phyloP scores from a whole-genome alignment of 2,329 filamentous ascomycete species.

The Aspergillus sp. region DNA sequence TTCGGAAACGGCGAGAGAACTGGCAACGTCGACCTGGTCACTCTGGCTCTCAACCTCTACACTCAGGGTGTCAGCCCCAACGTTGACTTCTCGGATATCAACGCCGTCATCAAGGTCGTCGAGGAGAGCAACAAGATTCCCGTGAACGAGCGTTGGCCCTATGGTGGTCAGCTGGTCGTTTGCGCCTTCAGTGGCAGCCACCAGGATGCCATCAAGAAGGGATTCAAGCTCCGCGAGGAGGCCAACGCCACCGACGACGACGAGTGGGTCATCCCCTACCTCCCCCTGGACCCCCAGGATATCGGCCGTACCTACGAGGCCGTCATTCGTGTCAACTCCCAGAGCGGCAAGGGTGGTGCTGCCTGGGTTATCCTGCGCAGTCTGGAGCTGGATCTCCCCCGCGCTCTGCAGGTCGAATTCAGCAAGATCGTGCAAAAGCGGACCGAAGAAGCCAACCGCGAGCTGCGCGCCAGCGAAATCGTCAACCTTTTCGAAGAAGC shows the following conservation, averaged over 20 bases:
- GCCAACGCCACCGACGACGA: constrained; percentile 61
- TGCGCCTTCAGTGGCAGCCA: constrained; percentile 90
- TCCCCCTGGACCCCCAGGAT: constrained; percentile 88
- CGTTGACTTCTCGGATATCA: constrained; percentile 89
- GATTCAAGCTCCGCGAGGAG: constrained; percentile 65
- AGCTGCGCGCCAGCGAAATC: constrained; percentile 82
- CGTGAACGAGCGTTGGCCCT: constrained; percentile 83
- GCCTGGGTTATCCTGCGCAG: constrained; percentile 91
- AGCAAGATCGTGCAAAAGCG: constrained; percentile 79
- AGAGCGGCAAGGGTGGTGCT: constrained; percentile 89
- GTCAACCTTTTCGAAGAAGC: constrained; percentile 82
- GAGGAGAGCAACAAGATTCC: constrained; percentile 95
- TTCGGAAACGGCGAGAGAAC: constrained; percentile 96
- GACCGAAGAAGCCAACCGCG: constrained; percentile 77
- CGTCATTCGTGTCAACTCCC: constrained; percentile 95
- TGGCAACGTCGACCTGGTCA: constrained; percentile 93
- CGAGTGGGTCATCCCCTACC: constrained; percentile 83
- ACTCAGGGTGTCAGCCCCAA: constrained; percentile 84
- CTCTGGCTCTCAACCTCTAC: constrained; percentile 88
- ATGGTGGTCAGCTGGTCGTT: constrained; percentile 87
- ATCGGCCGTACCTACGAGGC: constrained; percentile 98
- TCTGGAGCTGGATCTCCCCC: constrained; percentile 86
- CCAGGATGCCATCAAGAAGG: constrained; percentile 96
- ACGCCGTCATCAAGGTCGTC: constrained; percentile 80
- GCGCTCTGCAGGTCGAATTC: constrained; percentile 89